phyloP scores from a whole-genome alignment of 2,329 filamentous ascomycete species.

The Verticillium zaregamsianum region DNA sequence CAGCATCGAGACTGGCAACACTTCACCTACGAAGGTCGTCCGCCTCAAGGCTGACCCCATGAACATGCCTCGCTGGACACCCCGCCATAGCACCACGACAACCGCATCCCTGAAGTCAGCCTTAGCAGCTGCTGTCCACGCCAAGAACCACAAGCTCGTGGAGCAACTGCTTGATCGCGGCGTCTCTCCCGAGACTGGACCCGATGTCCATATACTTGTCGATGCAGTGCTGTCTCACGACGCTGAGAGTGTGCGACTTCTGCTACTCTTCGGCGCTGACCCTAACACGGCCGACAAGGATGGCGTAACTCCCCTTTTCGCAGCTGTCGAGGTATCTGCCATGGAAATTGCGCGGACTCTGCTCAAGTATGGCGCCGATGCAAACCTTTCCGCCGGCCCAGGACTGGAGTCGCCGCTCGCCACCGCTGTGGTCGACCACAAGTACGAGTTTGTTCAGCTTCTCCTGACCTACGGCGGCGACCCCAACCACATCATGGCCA shows the following conservation, averaged over 20 bases:
- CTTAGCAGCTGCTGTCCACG: constrained; percentile 50
- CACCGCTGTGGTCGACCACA: constrained; percentile 44
- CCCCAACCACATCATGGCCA: constrained; percentile 45
- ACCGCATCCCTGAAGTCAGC: constrained; percentile 41
- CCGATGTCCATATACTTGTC: constrained; percentile 44
- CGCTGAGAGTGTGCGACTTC: constrained; percentile 47
- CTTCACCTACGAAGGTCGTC: constrained; percentile 31
- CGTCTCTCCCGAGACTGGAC: constrained; percentile 44
- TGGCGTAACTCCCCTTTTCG: constrained; percentile 47
- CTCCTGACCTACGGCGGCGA: constrained; percentile 60
- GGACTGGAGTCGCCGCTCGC: constrained; percentile 53
- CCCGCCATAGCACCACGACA: constrained; percentile 37
- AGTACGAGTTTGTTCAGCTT: constrained; percentile 53
- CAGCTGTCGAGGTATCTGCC: constrained; percentile 47
- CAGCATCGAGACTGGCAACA: constrained; percentile 5
- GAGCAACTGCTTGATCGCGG: constrained; percentile 56
- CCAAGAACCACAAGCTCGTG: constrained; percentile 51
- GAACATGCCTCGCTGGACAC: constrained; percentile 47
- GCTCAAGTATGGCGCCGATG: constrained; percentile 61
- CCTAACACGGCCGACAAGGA: constrained; percentile 47
- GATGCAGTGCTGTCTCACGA: constrained; percentile 50
- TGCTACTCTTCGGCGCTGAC: constrained; percentile 54
- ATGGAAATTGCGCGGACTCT: constrained; percentile 54
- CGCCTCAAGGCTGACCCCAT: constrained; percentile 46
- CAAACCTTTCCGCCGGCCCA: constrained; percentile 45